Percentiles rank a stretch among this genome's conserved stretches.
These are phyloP conservation scores for Clonostachys solani DNA, from an alignment of 2,329 filamentous ascomycete genomes.

Conservation along the genomic window DNA sequence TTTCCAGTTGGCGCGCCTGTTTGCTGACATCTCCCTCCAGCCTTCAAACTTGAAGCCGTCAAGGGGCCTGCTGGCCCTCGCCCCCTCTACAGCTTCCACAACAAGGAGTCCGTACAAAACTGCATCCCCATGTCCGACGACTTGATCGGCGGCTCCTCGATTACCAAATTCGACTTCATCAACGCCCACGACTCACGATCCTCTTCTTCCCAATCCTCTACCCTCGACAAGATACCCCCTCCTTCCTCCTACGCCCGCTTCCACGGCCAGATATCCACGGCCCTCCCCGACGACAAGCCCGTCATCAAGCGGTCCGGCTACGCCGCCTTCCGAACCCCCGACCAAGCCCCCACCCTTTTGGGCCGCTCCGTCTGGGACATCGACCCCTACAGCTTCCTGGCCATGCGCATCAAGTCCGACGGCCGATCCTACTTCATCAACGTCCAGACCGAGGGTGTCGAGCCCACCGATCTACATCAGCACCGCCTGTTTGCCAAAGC, in stretches of 20 bases:
- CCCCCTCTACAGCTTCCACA: constrained; percentile 60
- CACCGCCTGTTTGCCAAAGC: constrained; percentile 78
- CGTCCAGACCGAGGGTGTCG: constrained; percentile 88
- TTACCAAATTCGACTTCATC: constrained; percentile 65
- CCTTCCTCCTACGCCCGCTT: constrained; percentile 65
- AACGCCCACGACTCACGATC: constrained; percentile 8
- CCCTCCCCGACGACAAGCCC: constrained; percentile 71
- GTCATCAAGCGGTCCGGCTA: constrained; percentile 78
- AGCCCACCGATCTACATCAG: constrained; percentile 94
- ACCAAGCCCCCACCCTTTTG: constrained; percentile 75
- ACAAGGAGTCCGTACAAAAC: constrained; percentile 35
- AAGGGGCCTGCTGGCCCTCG: constrained; percentile 60
- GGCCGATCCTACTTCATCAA: constrained; percentile 93
- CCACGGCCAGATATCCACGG: constrained; percentile 82
- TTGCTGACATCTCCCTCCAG: constrained; percentile 30
- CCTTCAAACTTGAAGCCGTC: constrained; percentile 65
- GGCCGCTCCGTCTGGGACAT: constrained; percentile 85
- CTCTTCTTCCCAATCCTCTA: constrained; percentile 6
- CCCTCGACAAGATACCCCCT: neutral
- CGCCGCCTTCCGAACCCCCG: constrained; percentile 82
- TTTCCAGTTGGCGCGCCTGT: neutral
- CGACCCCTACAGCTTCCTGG: constrained; percentile 83
- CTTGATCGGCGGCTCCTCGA: constrained; percentile 83
- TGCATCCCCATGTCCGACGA: constrained; percentile 82
- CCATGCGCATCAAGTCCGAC: constrained; percentile 84